Base-by-base conservation (phyloP, 2,329 filamentous ascomycete species). In the Alternaria burnsii region DNA sequence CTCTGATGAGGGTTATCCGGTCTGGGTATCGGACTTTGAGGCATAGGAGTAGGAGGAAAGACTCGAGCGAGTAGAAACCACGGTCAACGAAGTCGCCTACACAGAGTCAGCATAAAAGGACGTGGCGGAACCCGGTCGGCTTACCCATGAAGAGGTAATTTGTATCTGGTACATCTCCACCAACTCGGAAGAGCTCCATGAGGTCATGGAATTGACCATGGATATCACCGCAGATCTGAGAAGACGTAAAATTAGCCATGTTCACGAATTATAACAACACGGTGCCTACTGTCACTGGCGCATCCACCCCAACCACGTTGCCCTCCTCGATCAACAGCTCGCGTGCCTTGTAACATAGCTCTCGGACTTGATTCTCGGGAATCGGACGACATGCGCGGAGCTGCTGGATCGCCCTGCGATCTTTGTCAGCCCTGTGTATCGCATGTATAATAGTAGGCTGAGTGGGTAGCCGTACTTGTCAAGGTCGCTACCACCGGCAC, bases 121-220 rank as follows among this genome's bases (percentile, higher is more conserved):
- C 11, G 10, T 52, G 7, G 11, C 12, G 14, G 3, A 9, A n/a
- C 5, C 36, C 30, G 20, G 9, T 26, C n/a, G 20, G 32, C 32
- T n/a, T 84, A 92, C 90, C 94, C 93, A 97, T 97, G 82, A 97
- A 97, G 4, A 97, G 87, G 79, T 97, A 97, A 76, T 97, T 97
- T 32, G 94, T 97, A 75, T 97, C 94, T 41, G 94, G 94, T 4
- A 96, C 92, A 77, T 97, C 93, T 65, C 94, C 94, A 63, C 94
- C 94, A 4, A 97, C 94, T 54, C 93, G 88, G 77, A 97, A 97
- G 6, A 97, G 87, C 80, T 97, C 94, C 94, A 97, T 97, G 72
- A 97, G 81, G 76, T 97, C 94, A 75, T 97, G 94, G 76, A 97
- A 97, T 78, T 97, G 94, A 69, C 94, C 94, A 76, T 98, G 94